phyloP scores from a whole-genome alignment of 2,329 filamentous ascomycete genomes.

The Diaporthe velutina region DNA sequence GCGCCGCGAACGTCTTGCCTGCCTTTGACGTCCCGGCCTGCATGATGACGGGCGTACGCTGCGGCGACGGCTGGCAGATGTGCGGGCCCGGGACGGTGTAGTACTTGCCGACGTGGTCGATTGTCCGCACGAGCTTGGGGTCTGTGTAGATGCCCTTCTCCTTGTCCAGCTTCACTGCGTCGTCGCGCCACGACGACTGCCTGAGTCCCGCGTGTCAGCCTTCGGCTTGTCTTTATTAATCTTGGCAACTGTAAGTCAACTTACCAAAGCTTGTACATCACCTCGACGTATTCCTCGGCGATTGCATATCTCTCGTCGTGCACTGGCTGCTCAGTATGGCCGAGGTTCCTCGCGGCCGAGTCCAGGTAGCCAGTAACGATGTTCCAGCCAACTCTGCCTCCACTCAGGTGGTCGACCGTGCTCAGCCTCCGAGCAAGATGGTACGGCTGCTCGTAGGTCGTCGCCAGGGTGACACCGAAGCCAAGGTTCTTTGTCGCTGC shows the following conservation, averaged over 20 bases:
- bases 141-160: constrained; percentile 68
- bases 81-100: constrained; percentile 73
- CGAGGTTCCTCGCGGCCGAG: constrained; percentile 76
- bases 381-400: constrained; percentile 72
- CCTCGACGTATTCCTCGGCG: constrained; percentile 74
- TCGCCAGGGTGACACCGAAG: constrained; percentile 78
- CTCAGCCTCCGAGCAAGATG: constrained; percentile 75
- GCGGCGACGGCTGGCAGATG: constrained; percentile 71
- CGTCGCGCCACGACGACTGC: constrained; percentile 72
- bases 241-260: constrained; percentile 40
- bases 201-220: constrained; percentile 49
- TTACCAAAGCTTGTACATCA: constrained; percentile 71
- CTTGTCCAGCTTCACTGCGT: constrained; percentile 73
- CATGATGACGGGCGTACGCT: constrained; percentile 73
- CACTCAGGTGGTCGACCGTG: constrained; percentile 76
- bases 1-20: constrained; percentile 71
- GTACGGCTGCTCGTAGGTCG: constrained; percentile 80
- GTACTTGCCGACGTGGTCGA: constrained; percentile 75
- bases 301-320: constrained; percentile 77
- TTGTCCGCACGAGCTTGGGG: constrained; percentile 68
- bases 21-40: constrained; percentile 74
- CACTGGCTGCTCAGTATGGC: constrained; percentile 53
- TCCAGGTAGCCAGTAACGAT: constrained; percentile 81
- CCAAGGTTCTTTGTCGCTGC: constrained; percentile 76
- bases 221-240: accelerated